These are phyloP conservation scores for Phytophthora quininea DNA, from an alignment of 352 stramenopile genomes.

Conservation along the genomic window DNA sequence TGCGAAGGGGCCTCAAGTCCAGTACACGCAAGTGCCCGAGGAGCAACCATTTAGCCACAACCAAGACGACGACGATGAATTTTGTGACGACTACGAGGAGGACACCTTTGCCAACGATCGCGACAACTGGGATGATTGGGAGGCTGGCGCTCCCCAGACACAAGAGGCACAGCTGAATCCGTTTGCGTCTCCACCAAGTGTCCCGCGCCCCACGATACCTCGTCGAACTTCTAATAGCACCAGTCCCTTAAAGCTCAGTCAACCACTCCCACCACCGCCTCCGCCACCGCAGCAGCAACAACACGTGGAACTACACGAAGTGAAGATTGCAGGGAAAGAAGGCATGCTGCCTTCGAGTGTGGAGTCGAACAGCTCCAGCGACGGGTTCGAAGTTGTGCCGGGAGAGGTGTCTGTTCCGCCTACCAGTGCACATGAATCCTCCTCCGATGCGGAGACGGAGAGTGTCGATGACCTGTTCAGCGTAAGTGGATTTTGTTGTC, in stretches of 20 bases:
- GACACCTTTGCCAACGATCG: constrained; percentile 49
- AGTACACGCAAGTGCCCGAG: constrained; percentile 68
- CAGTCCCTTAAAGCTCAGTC: constrained; percentile 33
- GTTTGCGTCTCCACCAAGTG: constrained; percentile 32
- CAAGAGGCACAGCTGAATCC: constrained; percentile 50
- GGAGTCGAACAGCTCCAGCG: constrained; percentile 70
- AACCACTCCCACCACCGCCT: constrained; percentile 27
- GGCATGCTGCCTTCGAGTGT: constrained; percentile 37
- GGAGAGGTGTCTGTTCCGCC: constrained; percentile 40
- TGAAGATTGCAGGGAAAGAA: constrained; percentile 22
- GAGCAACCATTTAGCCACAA: constrained; percentile 49
- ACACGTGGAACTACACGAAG: constrained; percentile 35
- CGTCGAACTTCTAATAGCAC: constrained; percentile 8
- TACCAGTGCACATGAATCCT: constrained; percentile 17
- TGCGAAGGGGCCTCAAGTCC: constrained; percentile 42
- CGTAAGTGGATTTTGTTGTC: constrained; percentile 45
- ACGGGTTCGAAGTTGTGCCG: constrained; percentile 70
- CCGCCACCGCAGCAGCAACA: constrained; percentile 14
- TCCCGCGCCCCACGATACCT: constrained; percentile 18
- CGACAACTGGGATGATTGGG: constrained; percentile 80
- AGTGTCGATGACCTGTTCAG: constrained; percentile 78
- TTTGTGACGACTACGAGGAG: constrained; percentile 57
- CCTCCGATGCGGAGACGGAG: constrained; percentile 34
- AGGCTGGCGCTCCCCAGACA: constrained; percentile 44
- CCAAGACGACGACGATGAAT: constrained; percentile 54